Conservation (phyloP, 257 asterid species). For the Salvia splendens region DNA sequence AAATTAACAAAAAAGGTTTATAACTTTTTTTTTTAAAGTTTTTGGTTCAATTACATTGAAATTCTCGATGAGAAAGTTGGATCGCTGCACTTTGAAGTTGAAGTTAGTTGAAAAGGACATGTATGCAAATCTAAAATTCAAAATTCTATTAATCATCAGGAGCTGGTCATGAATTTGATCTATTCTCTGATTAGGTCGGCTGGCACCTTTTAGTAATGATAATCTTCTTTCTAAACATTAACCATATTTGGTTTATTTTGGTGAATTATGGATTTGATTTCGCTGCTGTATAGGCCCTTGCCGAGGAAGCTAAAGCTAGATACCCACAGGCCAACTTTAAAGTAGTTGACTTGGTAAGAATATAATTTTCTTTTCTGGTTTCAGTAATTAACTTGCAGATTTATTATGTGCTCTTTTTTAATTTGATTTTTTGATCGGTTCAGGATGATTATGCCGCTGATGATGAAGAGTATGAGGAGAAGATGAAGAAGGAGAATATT, state of each 20-base stretch:
- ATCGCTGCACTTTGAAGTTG: constrained; percentile 17
- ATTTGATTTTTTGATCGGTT: constrained; percentile 21
- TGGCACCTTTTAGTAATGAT: constrained; percentile 7
- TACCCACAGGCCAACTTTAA: constrained; percentile 77
- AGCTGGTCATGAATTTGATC: constrained; percentile 15
- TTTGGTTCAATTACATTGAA: not conserved
- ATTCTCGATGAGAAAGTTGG: constrained; percentile 17
- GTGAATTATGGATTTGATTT: constrained; percentile 18
- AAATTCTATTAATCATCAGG: constrained; percentile 25
- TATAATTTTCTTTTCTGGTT: not conserved
- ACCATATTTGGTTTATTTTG: constrained; percentile 4
- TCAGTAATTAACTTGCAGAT: constrained; percentile 17
- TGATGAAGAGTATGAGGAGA: constrained; percentile 90
- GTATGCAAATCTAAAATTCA: constrained; percentile 3
- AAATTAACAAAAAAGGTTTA: not conserved
- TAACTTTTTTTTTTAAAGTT: too few relatives aligned
- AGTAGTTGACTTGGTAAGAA: constrained; percentile 76
- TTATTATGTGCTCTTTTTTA: constrained; percentile 6
- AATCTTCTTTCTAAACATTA: constrained; percentile 1
- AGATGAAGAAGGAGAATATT: constrained; percentile 74
- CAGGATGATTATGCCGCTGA: constrained; percentile 99
- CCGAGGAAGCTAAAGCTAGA: constrained; percentile 92
- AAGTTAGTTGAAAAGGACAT: constrained; percentile 3
- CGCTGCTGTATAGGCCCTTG: constrained; percentile 67
- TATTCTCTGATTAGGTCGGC: constrained; percentile 9